Base-by-base conservation (phyloP, 1,284 basidiomycete genomes). In the Xerocomus tenax region DNA sequence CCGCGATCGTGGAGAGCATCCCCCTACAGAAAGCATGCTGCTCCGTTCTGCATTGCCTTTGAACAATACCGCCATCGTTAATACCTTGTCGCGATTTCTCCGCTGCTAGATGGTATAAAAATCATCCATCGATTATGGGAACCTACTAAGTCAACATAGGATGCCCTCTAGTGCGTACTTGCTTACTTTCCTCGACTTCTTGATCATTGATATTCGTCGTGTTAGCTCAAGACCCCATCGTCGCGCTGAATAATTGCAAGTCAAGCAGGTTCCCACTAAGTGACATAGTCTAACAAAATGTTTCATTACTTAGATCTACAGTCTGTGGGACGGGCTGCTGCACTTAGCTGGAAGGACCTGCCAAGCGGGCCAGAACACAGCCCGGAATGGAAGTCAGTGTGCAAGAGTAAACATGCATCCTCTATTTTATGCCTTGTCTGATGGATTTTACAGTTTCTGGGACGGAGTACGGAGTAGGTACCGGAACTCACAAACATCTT, bases 331-430 rank as follows among this genome's bases (percentile, higher is more conserved):
- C 66, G 67, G 32, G 58, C 70, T 23, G 43, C 73, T 25, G 59
- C 73, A 26, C 69, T 84, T 21, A 77, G 72, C 57, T 84, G 81
- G 81, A 57, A 68, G 25, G 78, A 82, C 40, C 69, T 67, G 0
- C 61, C 57, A 6, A 60, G 63, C 16, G 81, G 80, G 0, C 70
- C 70, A 0, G 67, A 67, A n/a, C 71, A 81, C 52, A 65, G 63
- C 3, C 76, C 73, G 3, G 60, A 64, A 35, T 85, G 82, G 82
- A 79, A 70, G 3, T 74, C 68, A 3, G 55, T 72, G 4, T 84
- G 80, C 62, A 83, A 78, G 70, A 74, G 82, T 82, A 58, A 61
- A 67, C 55, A 19, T 42, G 38, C 50, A 28, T 53, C 13, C 47
- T 51, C 34, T 30, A 7, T 52, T 51, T 35, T 45, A 48, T 40